Percentiles rank a stretch among this genome's conserved stretches.
Conservation (phyloP, 805 yeast genomes). For the Ogataea pini region DNA sequence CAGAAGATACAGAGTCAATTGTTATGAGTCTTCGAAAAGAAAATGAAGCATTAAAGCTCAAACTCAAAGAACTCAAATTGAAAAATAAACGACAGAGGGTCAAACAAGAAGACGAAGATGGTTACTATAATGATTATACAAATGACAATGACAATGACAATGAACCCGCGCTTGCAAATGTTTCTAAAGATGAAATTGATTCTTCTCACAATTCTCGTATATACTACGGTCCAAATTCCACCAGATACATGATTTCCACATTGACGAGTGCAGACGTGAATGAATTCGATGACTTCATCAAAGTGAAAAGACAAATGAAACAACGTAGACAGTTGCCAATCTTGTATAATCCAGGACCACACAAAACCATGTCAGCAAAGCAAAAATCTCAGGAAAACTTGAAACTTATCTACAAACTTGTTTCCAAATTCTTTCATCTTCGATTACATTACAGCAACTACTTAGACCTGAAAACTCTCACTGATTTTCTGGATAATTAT, state of each 20-base stretch:
- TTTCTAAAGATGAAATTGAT: constrained; percentile 1
- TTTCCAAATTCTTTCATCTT: constrained; percentile 44
- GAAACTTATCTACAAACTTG: constrained; percentile 36
- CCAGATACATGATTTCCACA: constrained; percentile 46
- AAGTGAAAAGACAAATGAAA: constrained; percentile 32
- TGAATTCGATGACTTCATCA: constrained; percentile 32
- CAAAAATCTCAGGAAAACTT: constrained; percentile 35
- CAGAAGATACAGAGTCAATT: constrained; percentile 13
- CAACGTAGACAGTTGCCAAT: constrained; percentile 33
- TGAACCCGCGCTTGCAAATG: not conserved
- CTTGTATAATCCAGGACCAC: constrained; percentile 14
- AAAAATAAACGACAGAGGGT: constrained; percentile 23
- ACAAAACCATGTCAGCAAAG: constrained; percentile 12
- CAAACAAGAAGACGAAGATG: constrained; percentile 17
- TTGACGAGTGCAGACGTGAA: constrained; percentile 28
- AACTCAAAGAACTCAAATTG: constrained; percentile 29
- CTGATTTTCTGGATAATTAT: constrained; percentile 41
- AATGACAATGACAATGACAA: not conserved
- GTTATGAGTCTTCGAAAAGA: constrained; percentile 25
- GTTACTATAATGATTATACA: not conserved
- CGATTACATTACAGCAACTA: constrained; percentile 43
- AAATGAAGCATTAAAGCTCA: constrained; percentile 32
- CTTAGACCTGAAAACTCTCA: constrained; percentile 36
- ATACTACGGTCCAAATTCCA: constrained; percentile 54
- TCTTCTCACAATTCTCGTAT: constrained; percentile 23